These are phyloP conservation scores for Barnettozyma botsteinii DNA, from an alignment of 805 yeast genomes.

Conservation along the genomic window DNA sequence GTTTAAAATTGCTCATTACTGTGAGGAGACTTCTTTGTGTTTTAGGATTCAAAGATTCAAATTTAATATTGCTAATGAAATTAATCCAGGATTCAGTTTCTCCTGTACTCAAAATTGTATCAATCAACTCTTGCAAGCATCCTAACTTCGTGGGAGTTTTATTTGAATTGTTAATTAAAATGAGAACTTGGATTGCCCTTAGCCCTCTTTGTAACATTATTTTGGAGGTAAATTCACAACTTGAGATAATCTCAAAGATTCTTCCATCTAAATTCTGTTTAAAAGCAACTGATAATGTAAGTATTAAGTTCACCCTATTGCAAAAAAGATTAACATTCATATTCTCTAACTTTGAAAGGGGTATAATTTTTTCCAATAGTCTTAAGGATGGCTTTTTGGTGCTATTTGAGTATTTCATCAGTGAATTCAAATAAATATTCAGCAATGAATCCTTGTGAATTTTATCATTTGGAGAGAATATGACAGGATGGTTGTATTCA, in stretches of 20 bases:
- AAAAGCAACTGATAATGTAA: conserved; percentile 12
- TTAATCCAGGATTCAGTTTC: conserved; percentile 7
- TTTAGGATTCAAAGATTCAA: background rate
- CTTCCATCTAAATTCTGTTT: conserved; percentile 15
- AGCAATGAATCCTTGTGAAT: conserved; percentile 12
- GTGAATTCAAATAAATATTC: conserved; percentile 17
- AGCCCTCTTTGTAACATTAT: conserved; percentile 6
- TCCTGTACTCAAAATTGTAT: background rate
- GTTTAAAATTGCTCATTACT: conserved; percentile 9
- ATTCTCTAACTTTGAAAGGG: conserved; percentile 15
- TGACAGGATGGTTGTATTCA: conserved; percentile 14
- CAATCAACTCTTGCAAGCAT: conserved; percentile 5
- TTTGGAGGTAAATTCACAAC: conserved; percentile 8
- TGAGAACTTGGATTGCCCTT: conserved; percentile 6
- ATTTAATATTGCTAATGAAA: conserved; percentile 4
- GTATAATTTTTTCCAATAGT: conserved; percentile 19
- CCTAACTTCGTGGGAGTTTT: conserved; percentile 2
- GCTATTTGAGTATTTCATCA: conserved; percentile 7
- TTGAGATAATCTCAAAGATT: conserved; percentile 12
- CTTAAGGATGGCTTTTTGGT: conserved; percentile 9
- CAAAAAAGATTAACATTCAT: conserved; percentile 13
- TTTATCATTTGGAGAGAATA: conserved; percentile 5
- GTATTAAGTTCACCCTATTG: conserved; percentile 21
- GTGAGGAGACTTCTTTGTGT: conserved; percentile 12
- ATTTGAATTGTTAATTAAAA: conserved; percentile 10